Base-by-base conservation (phyloP, 176 grass and related monocot species). In the Avena eriantha region DNA sequence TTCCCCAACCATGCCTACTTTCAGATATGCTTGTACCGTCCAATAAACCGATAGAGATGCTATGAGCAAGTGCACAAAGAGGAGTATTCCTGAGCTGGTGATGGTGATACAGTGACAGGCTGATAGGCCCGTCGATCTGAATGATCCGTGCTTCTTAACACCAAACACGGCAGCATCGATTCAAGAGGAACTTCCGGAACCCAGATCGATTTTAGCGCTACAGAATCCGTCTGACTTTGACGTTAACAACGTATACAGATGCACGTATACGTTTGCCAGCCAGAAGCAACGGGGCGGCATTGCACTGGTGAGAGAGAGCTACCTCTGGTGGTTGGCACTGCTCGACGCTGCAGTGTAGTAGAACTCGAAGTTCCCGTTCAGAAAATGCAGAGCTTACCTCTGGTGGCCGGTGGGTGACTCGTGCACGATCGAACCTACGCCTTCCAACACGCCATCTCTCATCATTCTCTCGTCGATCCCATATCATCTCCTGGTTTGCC, bases 131-230 rank as follows among this genome's bases (percentile, higher is more conserved):
- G 36, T 26, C 10, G 10, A 7, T 10, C 11, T 21, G 8, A 21
- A 19, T 22, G 36, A 73, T 46, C 18, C 19, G 17, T 78, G 48
- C 41, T 29, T 66, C 17, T 73, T 57, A 31, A 89, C 39, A 31
- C 17, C 23, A 16, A 55, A 84, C 82, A 80, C 58, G 47, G 76
- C 76, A 14, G 76, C 76, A 14, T 15, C 34, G 10, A 34, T 17
- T 34, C 54, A 46, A 56, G 46, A 56, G 84, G 82, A 35, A 19
- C 73, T 90, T 90, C 89, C n/a, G 3, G 84, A 90, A 64, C 31
- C 77, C 19, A 8, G 68, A 56, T 80, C 82, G 17, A 6, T 49
- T 43, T 41, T n/a, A 35, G 29, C 79, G 35, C 15, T 48, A 19
- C 72, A 23, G 29, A 22, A 78, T 78, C 60, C 39, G 51, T 63